These are phyloP conservation scores for Chrysosporium queenslandicum DNA, from an alignment of 2,329 filamentous ascomycete species.

Conservation along the genomic window DNA sequence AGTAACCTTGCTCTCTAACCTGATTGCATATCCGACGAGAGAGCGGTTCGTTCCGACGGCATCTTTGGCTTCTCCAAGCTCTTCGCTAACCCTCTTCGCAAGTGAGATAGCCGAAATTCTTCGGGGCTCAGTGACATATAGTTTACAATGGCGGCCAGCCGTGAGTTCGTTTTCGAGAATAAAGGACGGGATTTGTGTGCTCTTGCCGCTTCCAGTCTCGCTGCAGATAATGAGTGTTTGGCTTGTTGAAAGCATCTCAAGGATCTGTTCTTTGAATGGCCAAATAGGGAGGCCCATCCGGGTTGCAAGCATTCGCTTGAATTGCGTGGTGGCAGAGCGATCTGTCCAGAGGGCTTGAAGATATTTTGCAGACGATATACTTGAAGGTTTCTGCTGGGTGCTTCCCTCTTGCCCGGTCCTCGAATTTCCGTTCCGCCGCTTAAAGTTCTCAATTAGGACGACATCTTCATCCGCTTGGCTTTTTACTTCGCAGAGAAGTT, in stretches of 20 bases:
- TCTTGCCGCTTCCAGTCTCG: conserved; percentile 95
- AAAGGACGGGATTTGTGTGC: conserved; percentile 92
- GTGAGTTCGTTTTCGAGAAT: conserved; percentile 80
- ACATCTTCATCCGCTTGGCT: conserved; percentile 57
- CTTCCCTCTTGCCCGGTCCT: neutral
- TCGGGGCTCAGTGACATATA: conserved; percentile 91
- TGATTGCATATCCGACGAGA: conserved; percentile 86
- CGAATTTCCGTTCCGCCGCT: conserved; percentile 37
- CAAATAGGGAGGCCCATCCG: conserved; percentile 84
- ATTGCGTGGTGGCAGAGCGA: conserved; percentile 46
- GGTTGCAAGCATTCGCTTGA: conserved; percentile 66
- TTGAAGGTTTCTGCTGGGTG: neutral
- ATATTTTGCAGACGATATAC: conserved; percentile 14
- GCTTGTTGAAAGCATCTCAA: conserved; percentile 64
- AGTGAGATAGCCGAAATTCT: conserved; percentile 94
- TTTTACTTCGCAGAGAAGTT: conserved; percentile 29
- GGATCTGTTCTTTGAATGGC: conserved; percentile 66
- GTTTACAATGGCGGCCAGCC: conserved; percentile 71
- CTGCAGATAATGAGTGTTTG: conserved; percentile 91
- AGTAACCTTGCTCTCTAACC: conserved; percentile 77
- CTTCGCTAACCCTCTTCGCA: conserved; percentile 84
- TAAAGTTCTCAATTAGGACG: conserved; percentile 66
- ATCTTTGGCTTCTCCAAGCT: conserved; percentile 72
- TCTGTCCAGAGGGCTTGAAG: conserved; percentile 39
- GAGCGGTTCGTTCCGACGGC: conserved; percentile 77